Percentiles rank a stretch among this genome's conserved stretches.
Conservation (phyloP, 106 monocot species). For the Dioscorea zingiberensis region DNA sequence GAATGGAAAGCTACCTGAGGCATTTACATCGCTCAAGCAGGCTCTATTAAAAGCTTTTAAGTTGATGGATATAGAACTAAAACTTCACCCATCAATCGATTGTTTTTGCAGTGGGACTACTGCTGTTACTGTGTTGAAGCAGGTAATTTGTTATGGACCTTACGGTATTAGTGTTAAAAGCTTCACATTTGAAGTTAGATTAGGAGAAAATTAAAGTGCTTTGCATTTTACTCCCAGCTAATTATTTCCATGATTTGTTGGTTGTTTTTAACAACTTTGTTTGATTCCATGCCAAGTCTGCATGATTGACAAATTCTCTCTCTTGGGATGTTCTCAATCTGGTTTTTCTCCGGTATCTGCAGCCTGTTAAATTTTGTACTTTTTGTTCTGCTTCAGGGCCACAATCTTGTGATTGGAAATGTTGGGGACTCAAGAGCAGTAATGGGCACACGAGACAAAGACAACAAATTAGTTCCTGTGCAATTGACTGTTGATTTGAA, state of each 20-base stretch:
- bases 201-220: too few relatives aligned
- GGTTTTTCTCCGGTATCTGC: conserved; percentile 1
- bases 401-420: conserved; percentile 14
- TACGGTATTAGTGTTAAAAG: too few relatives aligned
- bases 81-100: conserved; percentile 38
- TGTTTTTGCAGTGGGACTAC: conserved; percentile 79
- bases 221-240: too few relatives aligned
- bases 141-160: conserved; percentile 37
- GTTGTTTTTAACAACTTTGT: too few relatives aligned
- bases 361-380: conserved; percentile 14
- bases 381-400: conserved; percentile 7
- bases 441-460: conserved; percentile 30
- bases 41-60: conserved; percentile 55
- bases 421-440: conserved; percentile 18
- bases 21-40: conserved; percentile 24
- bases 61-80: conserved; percentile 65
- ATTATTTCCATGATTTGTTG: too few relatives aligned
- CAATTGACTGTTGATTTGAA: conserved; percentile 44
- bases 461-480: conserved; percentile 27
- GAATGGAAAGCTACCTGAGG: conserved; percentile 9
- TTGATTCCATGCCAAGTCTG: too few relatives aligned
- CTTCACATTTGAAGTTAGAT: too few relatives aligned
- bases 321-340: too few relatives aligned
- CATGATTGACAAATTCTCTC: too few relatives aligned
- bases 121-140: conserved; percentile 66